phyloP scores from a whole-genome alignment of 805 yeast genomes.

The Candida coleopterorum region DNA sequence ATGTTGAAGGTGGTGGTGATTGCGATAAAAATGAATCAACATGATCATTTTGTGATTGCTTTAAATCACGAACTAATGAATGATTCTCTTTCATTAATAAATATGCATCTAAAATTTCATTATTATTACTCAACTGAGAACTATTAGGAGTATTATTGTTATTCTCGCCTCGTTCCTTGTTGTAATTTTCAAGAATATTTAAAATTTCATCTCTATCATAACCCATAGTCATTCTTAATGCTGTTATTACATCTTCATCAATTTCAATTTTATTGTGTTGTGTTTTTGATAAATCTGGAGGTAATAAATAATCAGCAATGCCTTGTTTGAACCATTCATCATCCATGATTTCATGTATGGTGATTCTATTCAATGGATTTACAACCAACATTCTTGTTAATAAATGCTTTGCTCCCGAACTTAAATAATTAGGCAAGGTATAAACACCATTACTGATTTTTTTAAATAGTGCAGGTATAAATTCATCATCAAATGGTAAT shows the following conservation, averaged over 20 bases:
- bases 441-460: conserved; percentile 91
- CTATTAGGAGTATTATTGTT: background rate
- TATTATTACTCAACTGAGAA: conserved; percentile 26
- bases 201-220: conserved; percentile 79
- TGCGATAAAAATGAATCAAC: conserved; percentile 56
- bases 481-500: conserved; percentile 93
- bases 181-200: conserved; percentile 60
- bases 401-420: conserved; percentile 78
- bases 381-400: conserved; percentile 90
- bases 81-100: conserved; percentile 76
- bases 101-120: conserved; percentile 85
- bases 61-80: conserved; percentile 61
- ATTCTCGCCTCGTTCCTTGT: conserved; percentile 12
- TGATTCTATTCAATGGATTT: conserved; percentile 88
- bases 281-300: conserved; percentile 43
- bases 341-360: conserved; percentile 86
- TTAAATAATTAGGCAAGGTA: conserved; percentile 80
- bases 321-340: conserved; percentile 90
- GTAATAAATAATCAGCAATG: conserved; percentile 73
- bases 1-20: conserved; percentile 51
- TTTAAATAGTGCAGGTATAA: conserved; percentile 89
- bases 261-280: conserved; percentile 42
- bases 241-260: conserved; percentile 72
- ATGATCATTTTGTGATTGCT: conserved; percentile 45
- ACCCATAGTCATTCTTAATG: conserved; percentile 81